Conservation (phyloP, 495 filamentous ascomycete species). For the Endocarpon pusillum region DNA sequence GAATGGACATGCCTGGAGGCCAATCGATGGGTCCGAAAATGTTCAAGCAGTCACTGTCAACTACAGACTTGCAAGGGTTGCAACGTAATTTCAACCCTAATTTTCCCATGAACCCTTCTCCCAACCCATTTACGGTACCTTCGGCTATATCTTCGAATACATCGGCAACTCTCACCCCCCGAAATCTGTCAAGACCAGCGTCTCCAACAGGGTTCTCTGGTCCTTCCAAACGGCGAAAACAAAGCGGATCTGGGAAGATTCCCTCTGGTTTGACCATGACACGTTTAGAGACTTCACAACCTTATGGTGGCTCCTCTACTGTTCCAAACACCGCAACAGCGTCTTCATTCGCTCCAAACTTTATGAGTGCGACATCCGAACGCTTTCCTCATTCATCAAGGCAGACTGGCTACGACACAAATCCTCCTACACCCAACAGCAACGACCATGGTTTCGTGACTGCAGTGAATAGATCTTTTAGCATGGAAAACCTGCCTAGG, state of each 20-base stretch:
- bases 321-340: conserved; percentile 19
- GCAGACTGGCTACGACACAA: no score
- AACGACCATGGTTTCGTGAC: conserved; percentile 35
- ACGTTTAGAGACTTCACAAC: conserved; percentile 40
- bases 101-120: conserved; percentile 18
- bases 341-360: conserved; percentile 18
- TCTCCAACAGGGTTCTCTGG: conserved; percentile 46
- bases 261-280: conserved; percentile 66
- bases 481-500: conserved; percentile 37
- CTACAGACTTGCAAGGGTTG: conserved; percentile 36
- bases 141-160: conserved; percentile 22
- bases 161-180: conserved; percentile 37
- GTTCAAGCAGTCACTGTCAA: conserved; percentile 20
- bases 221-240: conserved; percentile 58
- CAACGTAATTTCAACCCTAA: conserved; percentile 32
- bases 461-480: conserved; percentile 26
- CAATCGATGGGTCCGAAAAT: conserved; percentile 11
- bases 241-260: conserved; percentile 48
- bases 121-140: conserved; percentile 20
- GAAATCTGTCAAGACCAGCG: conserved; percentile 51
- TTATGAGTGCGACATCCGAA: no score
- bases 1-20: conserved; percentile 16
- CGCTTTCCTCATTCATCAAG: no score
- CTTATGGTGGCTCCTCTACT: conserved; percentile 11
- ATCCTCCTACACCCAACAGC: conserved; percentile 46